These are phyloP conservation scores for Rasamsonia emersonii DNA, from an alignment of 2,329 filamentous ascomycete species.

Conservation along the genomic window DNA sequence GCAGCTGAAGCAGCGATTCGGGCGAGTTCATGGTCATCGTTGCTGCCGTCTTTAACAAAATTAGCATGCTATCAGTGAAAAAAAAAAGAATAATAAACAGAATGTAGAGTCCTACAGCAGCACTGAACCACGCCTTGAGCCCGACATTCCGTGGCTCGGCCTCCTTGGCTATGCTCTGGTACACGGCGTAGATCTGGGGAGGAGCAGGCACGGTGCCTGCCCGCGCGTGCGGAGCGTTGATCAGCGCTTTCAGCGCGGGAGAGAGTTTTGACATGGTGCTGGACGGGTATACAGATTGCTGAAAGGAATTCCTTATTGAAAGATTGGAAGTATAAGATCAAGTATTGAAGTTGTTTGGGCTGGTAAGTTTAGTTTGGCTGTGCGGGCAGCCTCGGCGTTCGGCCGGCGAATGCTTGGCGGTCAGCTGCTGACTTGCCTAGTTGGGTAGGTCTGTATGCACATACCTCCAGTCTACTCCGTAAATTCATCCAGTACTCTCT, in stretches of 20 bases:
- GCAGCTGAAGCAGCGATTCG: constrained; percentile 59
- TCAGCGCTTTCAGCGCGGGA: constrained; percentile 60
- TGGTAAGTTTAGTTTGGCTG: no score
- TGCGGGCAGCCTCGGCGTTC: no score
- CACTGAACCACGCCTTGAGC: constrained; percentile 31
- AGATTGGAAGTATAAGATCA: not conserved
- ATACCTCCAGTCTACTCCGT: no score
- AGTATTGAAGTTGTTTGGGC: no score
- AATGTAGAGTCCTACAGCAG: constrained; percentile 60
- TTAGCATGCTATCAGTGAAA: not conserved
- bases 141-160: constrained; percentile 52
- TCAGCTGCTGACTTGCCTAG: no score
- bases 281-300: not conserved
- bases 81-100: constrained; percentile 37
- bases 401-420: no score
- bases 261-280: constrained; percentile 64
- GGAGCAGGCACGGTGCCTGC: constrained; percentile 59
- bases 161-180: constrained; percentile 54
- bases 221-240: constrained; percentile 60
- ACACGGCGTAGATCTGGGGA: constrained; percentile 54
- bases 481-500: no score
- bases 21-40: constrained; percentile 84
- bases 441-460: no score
- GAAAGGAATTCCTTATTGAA: not conserved
- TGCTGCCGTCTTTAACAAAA: constrained; percentile 57